Percentiles rank a stretch among this genome's conserved stretches.
Conservation (phyloP, 257 asterid species). For the Solanum etuberosum region DNA sequence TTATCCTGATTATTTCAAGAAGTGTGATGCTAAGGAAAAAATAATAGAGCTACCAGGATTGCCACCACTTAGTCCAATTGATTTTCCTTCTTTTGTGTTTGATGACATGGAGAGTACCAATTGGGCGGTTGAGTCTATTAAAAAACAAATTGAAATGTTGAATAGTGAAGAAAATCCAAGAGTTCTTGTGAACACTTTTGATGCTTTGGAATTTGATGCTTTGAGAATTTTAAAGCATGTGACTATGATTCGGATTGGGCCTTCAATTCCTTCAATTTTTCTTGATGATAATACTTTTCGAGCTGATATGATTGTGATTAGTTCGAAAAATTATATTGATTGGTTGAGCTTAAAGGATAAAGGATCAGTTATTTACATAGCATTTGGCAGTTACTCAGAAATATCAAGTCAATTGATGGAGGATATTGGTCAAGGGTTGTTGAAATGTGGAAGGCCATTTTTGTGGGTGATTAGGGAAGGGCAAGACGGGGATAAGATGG, state of each 20-base stretch:
- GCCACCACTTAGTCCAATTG: not conserved
- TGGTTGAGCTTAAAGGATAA: conserved; percentile 2
- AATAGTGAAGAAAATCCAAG: not conserved
- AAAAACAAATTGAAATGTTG: not conserved
- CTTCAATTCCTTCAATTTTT: conserved; percentile 2
- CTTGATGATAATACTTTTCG: not conserved
- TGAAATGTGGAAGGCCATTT: conserved; percentile 11
- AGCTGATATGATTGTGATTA: not conserved
- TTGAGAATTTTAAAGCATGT: not conserved
- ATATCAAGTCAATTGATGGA: conserved; percentile 3
- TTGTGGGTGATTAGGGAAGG: conserved; percentile 15
- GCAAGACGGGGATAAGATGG: not conserved
- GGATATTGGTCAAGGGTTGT: conserved; percentile 8
- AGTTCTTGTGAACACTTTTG: conserved; percentile 3
- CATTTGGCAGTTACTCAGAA: conserved; percentile 1
- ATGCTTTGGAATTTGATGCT: not conserved
- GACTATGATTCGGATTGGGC: not conserved
- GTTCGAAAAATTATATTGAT: not conserved
- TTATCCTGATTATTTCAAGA: not conserved
- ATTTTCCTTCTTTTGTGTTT: not conserved
- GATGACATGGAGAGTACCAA: not conserved
- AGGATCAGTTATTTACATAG: conserved; percentile 4
- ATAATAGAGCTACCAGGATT: not conserved
- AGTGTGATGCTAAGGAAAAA: not conserved
- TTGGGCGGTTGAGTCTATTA: not conserved